Evolutionary conservation across 2,329 filamentous ascomycete genomes (phyloP).

Genomic region (Aspergillus ruber): DNA sequence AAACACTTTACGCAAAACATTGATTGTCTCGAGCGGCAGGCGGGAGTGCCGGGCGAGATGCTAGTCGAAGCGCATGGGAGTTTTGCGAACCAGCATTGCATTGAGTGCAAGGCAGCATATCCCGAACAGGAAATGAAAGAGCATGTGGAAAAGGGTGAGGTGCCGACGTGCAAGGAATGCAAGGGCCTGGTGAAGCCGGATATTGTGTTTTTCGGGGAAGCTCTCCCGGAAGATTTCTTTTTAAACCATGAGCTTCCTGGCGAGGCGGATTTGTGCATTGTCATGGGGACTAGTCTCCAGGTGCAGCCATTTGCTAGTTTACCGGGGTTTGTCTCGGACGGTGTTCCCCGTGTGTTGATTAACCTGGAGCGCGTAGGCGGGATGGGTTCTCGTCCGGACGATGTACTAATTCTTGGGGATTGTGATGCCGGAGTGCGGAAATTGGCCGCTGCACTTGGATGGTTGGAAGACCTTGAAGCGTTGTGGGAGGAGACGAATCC

Average conservation of each 20-base stretch:
- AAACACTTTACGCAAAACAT: constrained; percentile 98
- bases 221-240: constrained; percentile 61
- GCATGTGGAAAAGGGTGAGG: constrained; percentile 59
- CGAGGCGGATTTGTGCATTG: constrained; percentile 68
- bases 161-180: constrained; percentile 67
- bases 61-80: constrained; percentile 94
- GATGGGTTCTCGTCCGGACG: constrained; percentile 69
- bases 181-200: constrained; percentile 82
- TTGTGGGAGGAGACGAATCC: constrained; percentile 66
- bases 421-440: constrained; percentile 76
- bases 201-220: constrained; percentile 89
- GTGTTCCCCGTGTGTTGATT: constrained; percentile 71
- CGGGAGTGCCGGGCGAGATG: constrained; percentile 71
- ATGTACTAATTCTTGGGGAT: constrained; percentile 74
- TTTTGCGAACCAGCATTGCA: constrained; percentile 84
- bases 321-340: constrained; percentile 56
- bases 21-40: constrained; percentile 83
- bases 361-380: constrained; percentile 79
- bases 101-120: constrained; percentile 72
- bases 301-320: constrained; percentile 87
- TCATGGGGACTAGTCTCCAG: constrained; percentile 81
- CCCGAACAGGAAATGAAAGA: constrained; percentile 67
- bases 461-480: constrained; percentile 73
- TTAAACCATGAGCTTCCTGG: constrained; percentile 49
- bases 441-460: constrained; percentile 74